Conservation (phyloP, 345 rosid species). For the Sisymbrium altissimum region DNA sequence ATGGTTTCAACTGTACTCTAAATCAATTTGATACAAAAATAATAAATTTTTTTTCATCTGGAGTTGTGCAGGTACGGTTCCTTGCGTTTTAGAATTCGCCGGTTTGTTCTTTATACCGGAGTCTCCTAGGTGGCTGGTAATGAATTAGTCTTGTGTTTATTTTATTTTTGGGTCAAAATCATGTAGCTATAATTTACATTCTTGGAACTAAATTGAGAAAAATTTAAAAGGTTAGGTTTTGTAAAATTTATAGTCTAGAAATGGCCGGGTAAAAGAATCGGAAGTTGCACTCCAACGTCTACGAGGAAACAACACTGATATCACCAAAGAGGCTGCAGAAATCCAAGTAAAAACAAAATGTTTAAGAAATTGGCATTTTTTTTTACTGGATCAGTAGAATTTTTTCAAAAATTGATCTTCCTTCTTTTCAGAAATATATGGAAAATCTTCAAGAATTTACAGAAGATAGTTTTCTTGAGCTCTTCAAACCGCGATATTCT, state of each 20-base stretch:
- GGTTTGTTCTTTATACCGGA: constrained; percentile 34
- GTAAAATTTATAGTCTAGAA: constrained; percentile 48
- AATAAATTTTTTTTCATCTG: constrained; percentile 24
- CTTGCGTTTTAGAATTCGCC: constrained; percentile 30
- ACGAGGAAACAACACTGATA: constrained; percentile 44
- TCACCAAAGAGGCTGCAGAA: constrained; percentile 47
- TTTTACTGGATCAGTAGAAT: too few species aligned
- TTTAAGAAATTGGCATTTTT: neutral
- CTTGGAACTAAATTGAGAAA: neutral
- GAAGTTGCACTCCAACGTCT: constrained; percentile 41
- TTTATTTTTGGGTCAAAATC: neutral
- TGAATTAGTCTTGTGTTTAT: neutral
- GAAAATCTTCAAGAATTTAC: constrained; percentile 37
- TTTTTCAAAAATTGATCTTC: neutral
- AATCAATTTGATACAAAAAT: constrained; percentile 36
- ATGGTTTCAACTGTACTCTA: constrained; percentile 40
- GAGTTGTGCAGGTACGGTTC: constrained; percentile 52
- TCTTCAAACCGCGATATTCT: constrained; percentile 42
- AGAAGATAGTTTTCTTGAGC: constrained; percentile 38
- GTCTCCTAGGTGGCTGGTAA: constrained; percentile 66
- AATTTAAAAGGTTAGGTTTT: neutral
- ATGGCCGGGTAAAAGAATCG: constrained; percentile 41
- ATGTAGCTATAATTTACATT: neutral
- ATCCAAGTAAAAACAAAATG: constrained; percentile 36
- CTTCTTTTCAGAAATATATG: constrained; percentile 40